phyloP scores from a whole-genome alignment of 257 asterid species.

The Solanum rostratum region DNA sequence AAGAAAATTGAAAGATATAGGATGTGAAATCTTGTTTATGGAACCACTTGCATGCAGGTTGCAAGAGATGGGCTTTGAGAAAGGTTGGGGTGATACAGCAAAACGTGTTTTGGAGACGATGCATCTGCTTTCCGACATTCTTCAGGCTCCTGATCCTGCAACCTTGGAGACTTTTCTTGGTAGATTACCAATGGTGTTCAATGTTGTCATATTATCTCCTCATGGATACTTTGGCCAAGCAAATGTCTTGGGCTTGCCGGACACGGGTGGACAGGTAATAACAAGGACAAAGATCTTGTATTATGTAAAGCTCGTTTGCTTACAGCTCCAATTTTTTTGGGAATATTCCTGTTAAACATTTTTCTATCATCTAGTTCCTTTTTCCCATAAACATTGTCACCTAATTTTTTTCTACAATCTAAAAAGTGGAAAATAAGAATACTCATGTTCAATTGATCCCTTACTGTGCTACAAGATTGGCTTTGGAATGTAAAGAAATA shows the following conservation, averaged over 20 bases:
- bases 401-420: not conserved
- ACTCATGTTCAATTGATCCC: not conserved
- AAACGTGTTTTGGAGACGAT: slow-evolving; percentile 58
- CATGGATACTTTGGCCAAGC: slow-evolving; percentile 99
- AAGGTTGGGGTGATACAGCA: slow-evolving; percentile 98
- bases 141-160: slow-evolving; percentile 94
- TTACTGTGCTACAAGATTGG: not conserved
- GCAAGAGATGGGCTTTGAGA: slow-evolving; percentile 96
- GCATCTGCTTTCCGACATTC: slow-evolving; percentile 86
- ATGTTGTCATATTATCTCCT: slow-evolving; percentile 76
- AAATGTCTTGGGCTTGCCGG: slow-evolving; percentile 95
- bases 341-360: not conserved
- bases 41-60: slow-evolving; percentile 32
- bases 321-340: not conserved
- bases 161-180: slow-evolving; percentile 85
- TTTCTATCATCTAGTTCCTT: not conserved
- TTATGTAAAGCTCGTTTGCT: not conserved
- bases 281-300: not conserved
- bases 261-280: slow-evolving; percentile 99
- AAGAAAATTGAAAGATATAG: not conserved
- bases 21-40: not conserved
- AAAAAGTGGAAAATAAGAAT: not conserved
- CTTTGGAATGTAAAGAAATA: not conserved
- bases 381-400: not conserved
- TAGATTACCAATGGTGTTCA: slow-evolving; percentile 90